Evolutionary conservation across 2,329 filamentous ascomycete genomes (phyloP).

Genomic region (Escovopsis sp.): DNA sequence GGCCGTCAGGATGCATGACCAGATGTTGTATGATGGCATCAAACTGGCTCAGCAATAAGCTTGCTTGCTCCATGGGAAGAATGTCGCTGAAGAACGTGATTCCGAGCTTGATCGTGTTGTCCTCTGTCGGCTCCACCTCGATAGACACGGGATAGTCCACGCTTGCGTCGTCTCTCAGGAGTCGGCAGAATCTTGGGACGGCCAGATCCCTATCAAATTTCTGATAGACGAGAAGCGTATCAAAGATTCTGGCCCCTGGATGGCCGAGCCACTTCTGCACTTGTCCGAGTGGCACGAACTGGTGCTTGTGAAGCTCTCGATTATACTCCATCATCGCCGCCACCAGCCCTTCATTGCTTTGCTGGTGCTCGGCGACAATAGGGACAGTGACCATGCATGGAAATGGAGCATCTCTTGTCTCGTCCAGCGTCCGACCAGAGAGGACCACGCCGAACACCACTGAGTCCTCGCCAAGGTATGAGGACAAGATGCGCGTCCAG

Average conservation of each 20-base stretch:
- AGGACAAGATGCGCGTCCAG: constrained; percentile 61
- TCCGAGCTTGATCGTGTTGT: constrained; percentile 40
- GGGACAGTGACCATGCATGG: constrained; percentile 77
- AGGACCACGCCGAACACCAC: constrained; percentile 71
- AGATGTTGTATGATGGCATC: constrained; percentile 50
- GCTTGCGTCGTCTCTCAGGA: constrained; percentile 50
- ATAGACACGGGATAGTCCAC: constrained; percentile 72
- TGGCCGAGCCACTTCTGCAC: constrained; percentile 61
- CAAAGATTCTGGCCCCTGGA: constrained; percentile 55
- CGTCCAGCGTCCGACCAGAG: constrained; percentile 53
- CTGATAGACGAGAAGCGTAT: constrained; percentile 77
- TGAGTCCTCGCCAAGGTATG: constrained; percentile 59
- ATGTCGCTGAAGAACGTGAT: constrained; percentile 51
- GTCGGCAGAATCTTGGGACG: constrained; percentile 35
- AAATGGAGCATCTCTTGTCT: constrained; percentile 47
- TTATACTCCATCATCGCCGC: constrained; percentile 51
- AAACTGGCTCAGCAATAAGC: constrained; percentile 54
- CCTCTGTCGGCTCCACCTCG: constrained; percentile 49
- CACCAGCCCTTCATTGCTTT: constrained; percentile 43
- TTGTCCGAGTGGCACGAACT: constrained; percentile 54
- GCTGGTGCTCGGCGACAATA: constrained; percentile 41
- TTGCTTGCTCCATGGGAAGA: constrained; percentile 54
- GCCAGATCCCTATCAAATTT: constrained; percentile 28
- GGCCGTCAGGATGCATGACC: constrained; percentile 30
- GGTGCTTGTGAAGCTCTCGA: constrained; percentile 48